Evolutionary conservation across 2,329 filamentous ascomycete genomes (phyloP), one percentile per base, ranked within the genome.

Genomic region (Graphilbum ipis-grandicollis): DNA sequence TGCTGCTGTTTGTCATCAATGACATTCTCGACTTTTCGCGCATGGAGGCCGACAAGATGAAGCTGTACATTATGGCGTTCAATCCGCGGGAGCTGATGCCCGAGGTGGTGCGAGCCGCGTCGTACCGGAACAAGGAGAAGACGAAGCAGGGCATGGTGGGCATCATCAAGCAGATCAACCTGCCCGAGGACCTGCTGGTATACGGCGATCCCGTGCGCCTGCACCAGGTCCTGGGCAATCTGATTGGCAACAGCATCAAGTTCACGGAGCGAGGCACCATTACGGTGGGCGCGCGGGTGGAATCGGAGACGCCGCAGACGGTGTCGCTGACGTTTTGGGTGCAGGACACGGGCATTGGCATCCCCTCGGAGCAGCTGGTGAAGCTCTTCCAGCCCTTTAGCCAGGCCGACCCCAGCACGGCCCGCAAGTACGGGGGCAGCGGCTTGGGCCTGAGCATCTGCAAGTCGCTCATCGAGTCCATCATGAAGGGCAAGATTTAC

Each of bases 21-120:
- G 88, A 96, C 50, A 93, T 94, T 37, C 64, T 94, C 5, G 88
- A 96, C 56, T 92, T 93, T 52, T 93, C 85, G 21, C 92, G 93
- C 55, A 84, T 90, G 60, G 84, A 93, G 53, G 83, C 80, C 3
- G 82, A 86, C 47, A 79, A 84, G 53, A 76, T 93, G 61, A 84
- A 90, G 52, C 69, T 86, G 2, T 82, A 82, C 51, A 67, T 76
- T 41, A 75, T 75, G 38, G 71, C 71, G 8, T 78, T 78, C 55
- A 77, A 75, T 44, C 71, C 74, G 0, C 66, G 71, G 45, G 72
- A 76, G 49, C 75, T 77, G 67, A 65, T 79, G 28, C 65, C 69
- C 4, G 74, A 78, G 49, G 72, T 78, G 10, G 71, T 79, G 14
- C 62, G 74, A 21, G 75, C 75, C 3, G 70, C 68, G 5, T 75